Evolutionary conservation across 805 yeast species (phyloP).

Genomic region (Candida mattraensis): DNA sequence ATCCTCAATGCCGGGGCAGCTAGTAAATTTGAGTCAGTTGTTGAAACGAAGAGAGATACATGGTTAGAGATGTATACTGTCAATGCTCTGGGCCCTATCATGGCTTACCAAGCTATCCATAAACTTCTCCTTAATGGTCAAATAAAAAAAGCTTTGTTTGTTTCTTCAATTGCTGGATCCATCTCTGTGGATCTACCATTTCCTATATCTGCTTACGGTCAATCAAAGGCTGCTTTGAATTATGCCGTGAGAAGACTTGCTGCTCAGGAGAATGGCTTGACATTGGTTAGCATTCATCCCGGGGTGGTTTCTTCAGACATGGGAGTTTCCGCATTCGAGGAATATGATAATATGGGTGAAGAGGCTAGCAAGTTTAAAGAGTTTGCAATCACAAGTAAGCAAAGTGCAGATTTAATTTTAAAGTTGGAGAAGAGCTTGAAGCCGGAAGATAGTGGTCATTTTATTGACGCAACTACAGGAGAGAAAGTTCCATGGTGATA

Average conservation of each 20-base stretch:
- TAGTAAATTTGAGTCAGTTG: background rate
- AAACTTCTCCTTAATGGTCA: conserved; percentile 1
- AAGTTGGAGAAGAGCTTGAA: too few species aligned
- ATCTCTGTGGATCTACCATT: background rate
- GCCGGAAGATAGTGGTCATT: background rate
- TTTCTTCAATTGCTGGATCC: conserved; percentile 2
- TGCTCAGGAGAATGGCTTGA: conserved; percentile 1
- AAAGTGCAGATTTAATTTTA: too few species aligned
- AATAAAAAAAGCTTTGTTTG: conserved; percentile 2
- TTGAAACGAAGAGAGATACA: background rate
- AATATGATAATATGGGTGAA: conserved; percentile 1
- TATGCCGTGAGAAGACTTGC: background rate
- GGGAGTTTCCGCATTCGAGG: background rate
- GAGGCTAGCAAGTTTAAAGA: too few species aligned
- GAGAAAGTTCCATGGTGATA: background rate
- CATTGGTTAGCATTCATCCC: background rate
- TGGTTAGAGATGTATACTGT: conserved; percentile 1
- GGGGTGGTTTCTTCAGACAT: background rate
- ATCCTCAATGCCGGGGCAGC: conserved; percentile 8
- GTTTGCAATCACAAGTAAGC: too few species aligned
- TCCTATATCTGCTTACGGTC: conserved; percentile 2
- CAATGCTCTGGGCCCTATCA: conserved; percentile 6
- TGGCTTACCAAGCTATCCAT: conserved; percentile 5
- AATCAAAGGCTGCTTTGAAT: background rate
- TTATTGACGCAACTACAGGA: background rate